These are phyloP conservation scores for Kwoniella bestiolae DNA, from an alignment of 768 basidiomycete genomes.

Conservation along the genomic window DNA sequence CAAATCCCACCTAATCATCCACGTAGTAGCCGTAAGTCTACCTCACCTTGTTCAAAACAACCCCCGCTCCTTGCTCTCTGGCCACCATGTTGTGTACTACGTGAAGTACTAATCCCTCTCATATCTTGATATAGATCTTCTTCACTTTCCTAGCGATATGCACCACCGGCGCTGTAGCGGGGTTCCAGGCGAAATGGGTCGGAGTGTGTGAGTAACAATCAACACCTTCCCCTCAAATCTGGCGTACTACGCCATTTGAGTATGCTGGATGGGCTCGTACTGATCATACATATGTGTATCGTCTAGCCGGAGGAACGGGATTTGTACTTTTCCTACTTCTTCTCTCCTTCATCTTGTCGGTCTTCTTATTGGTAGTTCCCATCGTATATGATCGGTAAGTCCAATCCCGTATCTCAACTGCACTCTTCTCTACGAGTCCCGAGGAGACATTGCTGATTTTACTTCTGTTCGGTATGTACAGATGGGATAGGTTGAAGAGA, in stretches of 20 bases:
- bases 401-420: neutral
- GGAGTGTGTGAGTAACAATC: conserved; percentile 74
- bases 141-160: conserved; percentile 92
- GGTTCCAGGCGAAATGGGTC: conserved; percentile 84
- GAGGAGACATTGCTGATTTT: neutral
- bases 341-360: conserved; percentile 70
- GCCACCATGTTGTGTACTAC: too few relatives aligned
- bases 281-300: neutral
- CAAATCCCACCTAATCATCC: conserved; percentile 20
- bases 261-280: too few relatives aligned
- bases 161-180: conserved; percentile 85
- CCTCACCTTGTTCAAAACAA: too few relatives aligned
- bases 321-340: conserved; percentile 83
- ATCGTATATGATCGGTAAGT: conserved; percentile 53
- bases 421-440: neutral
- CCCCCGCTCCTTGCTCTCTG: too few relatives aligned
- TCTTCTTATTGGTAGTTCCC: conserved; percentile 73
- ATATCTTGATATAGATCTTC: conserved; percentile 67
- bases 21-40: conserved; percentile 21
- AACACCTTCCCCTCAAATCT: neutral
- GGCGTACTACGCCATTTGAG: too few relatives aligned
- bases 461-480: conserved; percentile 48
- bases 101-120: too few relatives aligned
- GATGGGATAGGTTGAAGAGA: conserved; percentile 77
- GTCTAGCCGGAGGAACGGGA: conserved; percentile 78